Evolutionary conservation across 129 eudicot genomes (phyloP), one percentile per base, ranked within the genome.

Genomic region (Oenanthe sinensis): DNA sequence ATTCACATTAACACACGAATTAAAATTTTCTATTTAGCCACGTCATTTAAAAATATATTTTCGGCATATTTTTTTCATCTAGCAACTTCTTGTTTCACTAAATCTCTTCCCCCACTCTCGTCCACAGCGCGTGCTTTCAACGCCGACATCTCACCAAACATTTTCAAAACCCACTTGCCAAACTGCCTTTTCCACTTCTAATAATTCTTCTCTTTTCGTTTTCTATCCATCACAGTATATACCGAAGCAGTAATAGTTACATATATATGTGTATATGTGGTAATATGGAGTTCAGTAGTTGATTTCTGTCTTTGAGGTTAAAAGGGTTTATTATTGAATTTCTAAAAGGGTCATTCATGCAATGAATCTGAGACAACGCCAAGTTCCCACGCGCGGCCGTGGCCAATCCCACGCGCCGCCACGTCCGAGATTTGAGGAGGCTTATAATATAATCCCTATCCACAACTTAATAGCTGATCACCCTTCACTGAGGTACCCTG

Each of bases 401-500:
- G 91, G 28, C 4, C 77, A 76, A 30, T 16, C 63, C 6, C 69
- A 77, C 50, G 83, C 85, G 4, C 92, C 89, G 26, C 88, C 88
- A 14, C 83, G 33, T 72, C 76, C 47, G 4, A 83, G 74, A 43
- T 6, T 8, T 4, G 83, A 82, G 48, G 87, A 89, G 46, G 77
- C 90, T 20, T 92, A 74, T 73, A 95, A 95, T 85, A 90, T 92
- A 28, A 89, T 92, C 5, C 97, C 97, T 2, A 88, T 95, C 42
- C 91, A 92, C 77, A 82, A 90, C 87, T 79, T 92, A 8, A 79
- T 88, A 2, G 75, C 85, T 0, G 92, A 95, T 86, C 97, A 91
- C 73, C 96, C 97, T 17, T 87, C 95, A 33, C 91, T 85, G 4
- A 85, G 96, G 65, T 91, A 82, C 65, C 98, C 96, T 0, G 98